Evolutionary conservation across 2,329 filamentous ascomycete genomes (phyloP).

Genomic region (Fusarium penzigii): DNA sequence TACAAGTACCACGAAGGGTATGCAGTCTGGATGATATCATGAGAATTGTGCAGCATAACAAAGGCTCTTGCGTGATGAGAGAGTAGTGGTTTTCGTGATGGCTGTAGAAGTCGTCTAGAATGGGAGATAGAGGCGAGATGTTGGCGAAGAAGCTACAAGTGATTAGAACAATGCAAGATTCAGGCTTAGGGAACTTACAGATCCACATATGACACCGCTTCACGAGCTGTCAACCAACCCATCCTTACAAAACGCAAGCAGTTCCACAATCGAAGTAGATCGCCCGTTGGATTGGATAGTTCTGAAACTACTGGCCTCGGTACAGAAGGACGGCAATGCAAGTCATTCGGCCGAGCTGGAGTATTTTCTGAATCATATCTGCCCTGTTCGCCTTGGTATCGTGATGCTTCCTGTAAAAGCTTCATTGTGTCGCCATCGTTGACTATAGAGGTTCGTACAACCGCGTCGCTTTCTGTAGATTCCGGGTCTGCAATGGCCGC

Average conservation of each 20-base stretch:
- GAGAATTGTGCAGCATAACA: conserved; percentile 53
- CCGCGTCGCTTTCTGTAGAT: neutral
- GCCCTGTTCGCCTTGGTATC: neutral
- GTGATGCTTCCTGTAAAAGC: neutral
- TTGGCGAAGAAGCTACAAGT: conserved; percentile 7
- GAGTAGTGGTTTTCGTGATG: conserved; percentile 48
- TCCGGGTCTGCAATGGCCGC: neutral
- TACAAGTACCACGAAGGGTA: conserved; percentile 41
- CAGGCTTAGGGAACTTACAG: conserved; percentile 33
- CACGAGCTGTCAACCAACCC: conserved; percentile 56
- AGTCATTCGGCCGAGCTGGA: neutral
- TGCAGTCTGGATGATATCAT: conserved; percentile 57
- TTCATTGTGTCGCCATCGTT: neutral
- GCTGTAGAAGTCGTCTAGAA: conserved; percentile 50
- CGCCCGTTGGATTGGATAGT: neutral
- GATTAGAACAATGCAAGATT: neutral
- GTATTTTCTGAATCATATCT: neutral
- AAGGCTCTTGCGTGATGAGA: conserved; percentile 51
- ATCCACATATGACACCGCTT: conserved; percentile 54
- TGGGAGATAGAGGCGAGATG: conserved; percentile 44
- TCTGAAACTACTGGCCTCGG: neutral
- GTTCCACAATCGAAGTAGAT: neutral
- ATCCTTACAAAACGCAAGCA: conserved; percentile 50
- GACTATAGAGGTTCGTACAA: neutral
- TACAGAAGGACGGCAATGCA: neutral